Conservation (phyloP, 208 protist genomes). For the Trypanosoma theileri region DNA sequence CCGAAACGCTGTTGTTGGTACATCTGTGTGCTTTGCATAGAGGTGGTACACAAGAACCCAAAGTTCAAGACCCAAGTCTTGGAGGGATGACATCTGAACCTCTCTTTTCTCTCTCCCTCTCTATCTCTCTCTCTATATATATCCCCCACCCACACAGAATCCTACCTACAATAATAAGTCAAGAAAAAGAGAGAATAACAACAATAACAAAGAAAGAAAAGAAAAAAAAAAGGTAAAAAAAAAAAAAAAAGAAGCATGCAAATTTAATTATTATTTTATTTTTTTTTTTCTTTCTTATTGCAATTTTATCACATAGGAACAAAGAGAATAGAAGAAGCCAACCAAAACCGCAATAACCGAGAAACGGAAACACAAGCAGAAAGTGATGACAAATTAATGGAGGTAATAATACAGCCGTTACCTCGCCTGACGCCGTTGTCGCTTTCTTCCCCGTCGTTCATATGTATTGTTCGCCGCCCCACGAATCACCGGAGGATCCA, state of each 20-base stretch:
- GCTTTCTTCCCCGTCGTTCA: conserved; percentile 73
- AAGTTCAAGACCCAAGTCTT: conserved; percentile 67
- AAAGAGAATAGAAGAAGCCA: not conserved
- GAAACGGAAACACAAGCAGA: no score
- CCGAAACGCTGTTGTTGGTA: conserved; percentile 29
- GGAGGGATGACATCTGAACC: not conserved
- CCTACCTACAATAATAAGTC: not conserved
- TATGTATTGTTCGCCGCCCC: conserved; percentile 88
- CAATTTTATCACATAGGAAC: not conserved
- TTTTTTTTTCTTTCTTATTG: conserved; percentile 2
- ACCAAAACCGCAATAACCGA: not conserved
- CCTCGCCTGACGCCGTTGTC: conserved; percentile 28
- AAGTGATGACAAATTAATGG: no score
- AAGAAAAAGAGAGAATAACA: not conserved
- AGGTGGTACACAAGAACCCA: conserved; percentile 71
- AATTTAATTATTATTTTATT: not conserved
- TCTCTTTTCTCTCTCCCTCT: not conserved
- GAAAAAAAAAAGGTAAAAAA: not conserved
- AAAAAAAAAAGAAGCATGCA: conserved; percentile 5
- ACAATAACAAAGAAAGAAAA: not conserved
- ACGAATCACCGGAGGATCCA: conserved; percentile 79
- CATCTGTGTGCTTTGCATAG: conserved; percentile 34
- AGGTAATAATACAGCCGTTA: not conserved
- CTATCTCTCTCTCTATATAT: not conserved
- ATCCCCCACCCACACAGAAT: not conserved